Evolutionary conservation across 208 protist genomes (phyloP), one percentile per base, ranked within the genome.

Genomic region (Acanthamoeba castellanii): DNA sequence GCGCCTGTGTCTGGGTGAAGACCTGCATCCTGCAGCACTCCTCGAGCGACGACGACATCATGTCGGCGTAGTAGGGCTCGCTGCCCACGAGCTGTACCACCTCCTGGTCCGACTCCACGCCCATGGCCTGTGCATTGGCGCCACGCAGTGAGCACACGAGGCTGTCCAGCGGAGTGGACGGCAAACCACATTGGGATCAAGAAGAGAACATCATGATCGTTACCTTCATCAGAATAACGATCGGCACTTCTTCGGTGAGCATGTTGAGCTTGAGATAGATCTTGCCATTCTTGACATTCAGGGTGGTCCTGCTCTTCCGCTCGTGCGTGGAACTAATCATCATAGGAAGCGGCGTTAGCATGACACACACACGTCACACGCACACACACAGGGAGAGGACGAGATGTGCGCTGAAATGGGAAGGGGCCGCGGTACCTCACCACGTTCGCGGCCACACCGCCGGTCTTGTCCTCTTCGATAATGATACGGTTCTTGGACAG

Each of bases 401-500:
- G 27, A 57, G 34, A 64, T 45, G 55, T 45, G 82, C 27, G 91
- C 18, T 20, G 94, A 81, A n/a, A 95, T 95, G 92, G 70, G 82
- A 3, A 57, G 34, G 82, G 59, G n/a, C 27, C 18, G 91, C 66
- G 13, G 50, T 42, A 94, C 85, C 85, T 92, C 34, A 92, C 55
- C 11, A 93, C 88, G 2, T 92, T 95, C 7, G 98, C 97, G 3
- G 34, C 70, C 14, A 98, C 82, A 7, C 96, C 87, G 16, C 97
- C 98, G 61, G 98, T 98, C 14, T 22, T 42, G 93, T 98, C 97
- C 22, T 84, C 84, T 68, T 99, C 98, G 55, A 99, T 96, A 94
- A 99, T 99, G 94, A 99, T 99, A 72, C 99, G 97, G 96, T 99
- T 99, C 95, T 99, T 99, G 50, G 98, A 99, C 57, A 99, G 97